Percentiles rank a stretch among this genome's conserved stretches.
These are phyloP conservation scores for Skeletonema costatum DNA, from an alignment of 108 stramenopile species.

Conservation along the genomic window DNA sequence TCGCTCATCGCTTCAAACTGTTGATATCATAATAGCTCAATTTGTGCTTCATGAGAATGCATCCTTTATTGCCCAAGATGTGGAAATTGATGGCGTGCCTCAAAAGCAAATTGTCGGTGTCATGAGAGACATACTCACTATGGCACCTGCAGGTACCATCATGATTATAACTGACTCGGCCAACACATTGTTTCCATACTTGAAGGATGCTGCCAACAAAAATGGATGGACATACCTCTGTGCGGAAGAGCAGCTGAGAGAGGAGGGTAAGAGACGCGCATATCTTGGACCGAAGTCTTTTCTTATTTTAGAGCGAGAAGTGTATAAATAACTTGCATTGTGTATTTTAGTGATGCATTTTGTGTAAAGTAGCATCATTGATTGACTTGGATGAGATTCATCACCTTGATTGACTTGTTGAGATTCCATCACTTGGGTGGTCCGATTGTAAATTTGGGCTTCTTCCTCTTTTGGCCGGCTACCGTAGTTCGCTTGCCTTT, in stretches of 20 bases:
- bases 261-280: neutral
- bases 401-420: neutral
- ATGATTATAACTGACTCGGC: conserved; percentile 8
- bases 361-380: neutral
- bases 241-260: conserved; percentile 1
- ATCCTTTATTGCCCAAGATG: conserved; percentile 2
- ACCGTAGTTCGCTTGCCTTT: neutral
- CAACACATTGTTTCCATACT: conserved; percentile 10
- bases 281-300: conserved; percentile 11
- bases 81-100: neutral
- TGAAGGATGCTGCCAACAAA: conserved; percentile 1
- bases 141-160: neutral
- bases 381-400: neutral
- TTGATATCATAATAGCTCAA: neutral
- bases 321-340: neutral
- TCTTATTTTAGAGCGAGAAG: conserved; percentile 1
- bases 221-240: conserved; percentile 2
- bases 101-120: neutral
- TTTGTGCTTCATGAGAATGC: conserved; percentile 15
- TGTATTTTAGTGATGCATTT: neutral
- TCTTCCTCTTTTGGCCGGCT: neutral
- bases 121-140: neutral
- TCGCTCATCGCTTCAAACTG: conserved; percentile 5
- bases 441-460: neutral
- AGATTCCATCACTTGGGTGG: neutral